Conservation (phyloP, 2,329 filamentous ascomycete species). For the Diaporthe amygdali region DNA sequence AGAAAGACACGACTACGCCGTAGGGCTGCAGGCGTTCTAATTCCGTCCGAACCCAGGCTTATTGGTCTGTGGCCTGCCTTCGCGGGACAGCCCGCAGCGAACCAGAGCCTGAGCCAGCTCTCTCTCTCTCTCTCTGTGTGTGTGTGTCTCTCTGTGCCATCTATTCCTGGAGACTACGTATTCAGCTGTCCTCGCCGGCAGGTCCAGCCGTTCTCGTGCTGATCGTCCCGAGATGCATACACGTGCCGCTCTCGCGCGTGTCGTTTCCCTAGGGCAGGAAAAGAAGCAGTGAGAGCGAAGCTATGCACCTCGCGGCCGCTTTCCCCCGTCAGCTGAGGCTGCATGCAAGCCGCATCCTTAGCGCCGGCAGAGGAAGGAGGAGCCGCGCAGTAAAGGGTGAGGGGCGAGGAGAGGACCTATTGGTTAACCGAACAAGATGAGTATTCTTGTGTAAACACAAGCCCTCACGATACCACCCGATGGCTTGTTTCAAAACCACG, state of each 20-base stretch:
- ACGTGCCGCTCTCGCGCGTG: background rate
- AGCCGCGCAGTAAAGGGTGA: background rate
- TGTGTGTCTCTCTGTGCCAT: too few relatives aligned
- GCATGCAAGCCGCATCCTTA: background rate
- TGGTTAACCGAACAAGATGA: background rate
- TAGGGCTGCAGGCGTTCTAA: background rate
- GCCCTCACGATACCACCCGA: background rate
- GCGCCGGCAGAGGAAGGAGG: background rate
- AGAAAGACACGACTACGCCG: background rate
- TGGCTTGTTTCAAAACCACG: constrained; percentile 2
- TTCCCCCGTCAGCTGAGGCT: background rate
- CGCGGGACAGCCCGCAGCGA: background rate
- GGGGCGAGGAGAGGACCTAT: background rate
- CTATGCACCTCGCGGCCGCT: background rate
- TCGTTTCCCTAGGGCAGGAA: background rate
- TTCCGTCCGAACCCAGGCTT: background rate
- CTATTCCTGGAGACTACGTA: too few relatives aligned
- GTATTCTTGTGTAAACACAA: background rate
- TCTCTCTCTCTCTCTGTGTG: too few relatives aligned
- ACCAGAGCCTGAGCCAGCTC: too few relatives aligned
- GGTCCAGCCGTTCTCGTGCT: too few relatives aligned
- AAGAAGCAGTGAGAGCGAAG: background rate
- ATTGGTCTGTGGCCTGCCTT: background rate
- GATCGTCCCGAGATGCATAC: background rate
- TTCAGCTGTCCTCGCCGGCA: background rate